Evolutionary conservation across 2,329 filamentous ascomycete genomes (phyloP), one percentile per base, ranked within the genome.

Genomic region (Teratosphaeria gauchensis): DNA sequence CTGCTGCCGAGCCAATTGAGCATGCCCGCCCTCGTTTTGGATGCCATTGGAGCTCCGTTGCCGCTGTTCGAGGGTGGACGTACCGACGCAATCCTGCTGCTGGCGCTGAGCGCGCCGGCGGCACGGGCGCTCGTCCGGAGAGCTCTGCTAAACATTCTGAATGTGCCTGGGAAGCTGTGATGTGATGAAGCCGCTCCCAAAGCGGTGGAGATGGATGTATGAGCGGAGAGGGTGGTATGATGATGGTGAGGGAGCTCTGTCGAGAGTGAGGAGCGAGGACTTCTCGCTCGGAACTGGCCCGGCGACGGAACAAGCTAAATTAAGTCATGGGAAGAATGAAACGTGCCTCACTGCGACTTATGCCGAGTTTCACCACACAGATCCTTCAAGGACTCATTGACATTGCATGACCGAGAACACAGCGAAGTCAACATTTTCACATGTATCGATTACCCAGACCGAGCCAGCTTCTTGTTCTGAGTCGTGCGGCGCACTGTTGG

Each of bases 131-230:
- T 95, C 84, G 95, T 91, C 83, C 92, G 87, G 82, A 97, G 85
- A 83, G 92, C 92, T 87, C 89, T 95, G 82, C 92, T 90, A 85
- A 96, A 95, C 92, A 97, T 96, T 77, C 77, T 74, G 81, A 78
- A 77, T 77, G 70, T 73, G 70, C 71, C 73, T 68, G 71, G 74
- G 71, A 74, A 69, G 70, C 71, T 74, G 73, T 74, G 73, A 58
- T 60, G 57, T 65, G 59, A 60, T 56, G 53, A 60, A 55, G 65
- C 64, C 65, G 65, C 65, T 68, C 65, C 65, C 65, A 64, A 66
- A 63, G 68, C 68, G 64, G 61, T 38, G 55, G 51, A 42, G 53
- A 54, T 55, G 51, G 52, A 42, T 31, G 38, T 53, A 19, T 32
- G 24, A 32, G 55, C 24, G 53, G 30, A 30, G 53, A 58, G 53